These are phyloP conservation scores for Trichoderma cornu-damae DNA, from an alignment of 2,329 filamentous ascomycete species.

Conservation along the genomic window DNA sequence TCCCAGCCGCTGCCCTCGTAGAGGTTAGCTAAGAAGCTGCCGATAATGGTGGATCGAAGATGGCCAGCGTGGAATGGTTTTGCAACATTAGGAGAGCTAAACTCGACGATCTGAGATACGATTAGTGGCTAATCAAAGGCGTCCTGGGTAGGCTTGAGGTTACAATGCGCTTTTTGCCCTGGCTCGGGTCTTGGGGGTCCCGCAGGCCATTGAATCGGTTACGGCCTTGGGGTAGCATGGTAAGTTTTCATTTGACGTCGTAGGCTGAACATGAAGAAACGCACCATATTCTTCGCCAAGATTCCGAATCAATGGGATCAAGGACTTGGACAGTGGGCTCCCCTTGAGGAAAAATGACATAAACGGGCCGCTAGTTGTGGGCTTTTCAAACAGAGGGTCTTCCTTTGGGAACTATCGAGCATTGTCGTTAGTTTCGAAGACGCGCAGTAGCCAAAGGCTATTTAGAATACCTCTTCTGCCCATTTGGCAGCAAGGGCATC, in stretches of 20 bases:
- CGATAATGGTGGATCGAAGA: conserved; percentile 72
- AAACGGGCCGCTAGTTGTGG: conserved; percentile 61
- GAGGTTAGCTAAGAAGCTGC: conserved; percentile 68
- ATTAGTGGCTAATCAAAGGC: background rate
- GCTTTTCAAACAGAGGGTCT: conserved; percentile 67
- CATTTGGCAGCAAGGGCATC: conserved; percentile 57
- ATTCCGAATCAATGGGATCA: conserved; percentile 65
- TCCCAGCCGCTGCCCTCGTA: conserved; percentile 70
- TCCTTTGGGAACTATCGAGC: conserved; percentile 62
- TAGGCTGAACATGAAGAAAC: background rate
- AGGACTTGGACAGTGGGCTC: conserved; percentile 57
- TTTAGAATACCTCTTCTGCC: conserved; percentile 50
- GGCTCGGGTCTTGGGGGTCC: conserved; percentile 55
- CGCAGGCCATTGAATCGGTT: conserved; percentile 48
- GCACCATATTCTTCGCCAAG: conserved; percentile 48
- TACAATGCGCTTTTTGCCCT: conserved; percentile 56
- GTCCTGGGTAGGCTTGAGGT: background rate
- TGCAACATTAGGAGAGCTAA: conserved; percentile 80
- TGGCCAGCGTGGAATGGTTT: conserved; percentile 80
- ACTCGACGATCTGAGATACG: conserved; percentile 58
- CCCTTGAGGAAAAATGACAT: conserved; percentile 76
- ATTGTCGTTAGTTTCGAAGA: background rate
- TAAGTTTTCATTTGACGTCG: background rate
- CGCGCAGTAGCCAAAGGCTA: background rate
- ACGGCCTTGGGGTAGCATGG: background rate